Evolutionary conservation across 225 moss, liverwort and hornwort genomes (phyloP).

Genomic region (Takakia lepidozioides): DNA sequence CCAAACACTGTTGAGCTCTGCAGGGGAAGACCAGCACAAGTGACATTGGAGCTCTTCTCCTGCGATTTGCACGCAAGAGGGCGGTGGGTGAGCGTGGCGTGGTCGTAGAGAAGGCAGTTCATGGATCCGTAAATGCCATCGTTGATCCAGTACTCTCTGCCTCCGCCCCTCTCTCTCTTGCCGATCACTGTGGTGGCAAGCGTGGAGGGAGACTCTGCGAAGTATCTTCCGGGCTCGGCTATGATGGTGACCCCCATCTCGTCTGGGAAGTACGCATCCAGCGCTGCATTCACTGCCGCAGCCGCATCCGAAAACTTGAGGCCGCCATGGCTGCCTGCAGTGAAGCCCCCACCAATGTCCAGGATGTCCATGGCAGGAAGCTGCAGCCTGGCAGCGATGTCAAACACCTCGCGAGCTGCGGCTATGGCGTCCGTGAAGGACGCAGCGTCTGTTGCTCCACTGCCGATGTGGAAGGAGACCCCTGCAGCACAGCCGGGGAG

Average conservation of each 20-base stretch:
- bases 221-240: constrained; percentile 32
- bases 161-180: constrained; percentile 10
- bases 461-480: constrained; percentile 30
- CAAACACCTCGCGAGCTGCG: constrained; percentile 20
- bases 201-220: constrained; percentile 30
- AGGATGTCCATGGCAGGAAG: constrained; percentile 17
- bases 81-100: constrained; percentile 14
- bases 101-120: constrained; percentile 29
- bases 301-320: constrained; percentile 18
- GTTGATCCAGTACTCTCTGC: constrained; percentile 30
- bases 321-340: constrained; percentile 8
- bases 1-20: constrained; percentile 31
- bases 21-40: constrained; percentile 1
- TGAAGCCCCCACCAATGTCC: constrained; percentile 34
- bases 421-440: constrained; percentile 24
- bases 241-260: constrained; percentile 27
- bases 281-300: constrained; percentile 21
- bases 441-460: constrained; percentile 22
- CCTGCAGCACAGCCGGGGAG: constrained; percentile 4
- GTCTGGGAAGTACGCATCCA: constrained; percentile 18
- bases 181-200: constrained; percentile 30
- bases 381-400: constrained; percentile 8
- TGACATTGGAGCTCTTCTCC: not conserved
- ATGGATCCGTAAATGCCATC: constrained; percentile 36
- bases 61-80: constrained; percentile 5